Percentiles rank a stretch among this genome's conserved stretches.
These are phyloP conservation scores for Solanum neorickii DNA, from an alignment of 257 asterid species.

Conservation along the genomic window DNA sequence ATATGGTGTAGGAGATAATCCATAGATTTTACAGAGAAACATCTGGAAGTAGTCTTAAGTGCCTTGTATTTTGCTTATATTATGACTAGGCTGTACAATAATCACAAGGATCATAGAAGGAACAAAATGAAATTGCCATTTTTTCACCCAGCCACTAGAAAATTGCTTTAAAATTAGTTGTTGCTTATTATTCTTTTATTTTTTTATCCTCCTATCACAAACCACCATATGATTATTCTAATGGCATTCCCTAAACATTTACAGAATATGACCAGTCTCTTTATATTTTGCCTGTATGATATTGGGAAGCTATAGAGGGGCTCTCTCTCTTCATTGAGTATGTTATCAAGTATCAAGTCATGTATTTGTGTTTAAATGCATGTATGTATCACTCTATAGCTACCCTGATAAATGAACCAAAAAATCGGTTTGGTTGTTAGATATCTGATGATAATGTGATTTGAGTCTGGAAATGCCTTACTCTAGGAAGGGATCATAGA, in stretches of 20 bases:
- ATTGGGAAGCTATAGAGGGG: not conserved
- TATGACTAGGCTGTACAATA: not conserved
- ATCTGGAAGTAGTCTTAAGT: not conserved
- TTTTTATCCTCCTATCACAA: not conserved
- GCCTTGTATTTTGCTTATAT: not conserved
- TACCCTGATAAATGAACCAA: not conserved
- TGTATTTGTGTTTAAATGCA: not conserved
- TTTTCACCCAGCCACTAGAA: not conserved
- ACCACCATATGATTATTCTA: not conserved
- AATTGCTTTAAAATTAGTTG: not conserved
- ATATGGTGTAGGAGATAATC: not conserved
- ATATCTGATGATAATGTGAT: not conserved
- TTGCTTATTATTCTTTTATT: not conserved
- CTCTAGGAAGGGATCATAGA: not conserved
- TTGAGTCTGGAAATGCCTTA: not conserved
- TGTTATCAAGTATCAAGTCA: not conserved
- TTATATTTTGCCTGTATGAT: not conserved
- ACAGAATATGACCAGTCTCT: not conserved
- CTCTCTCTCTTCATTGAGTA: not conserved
- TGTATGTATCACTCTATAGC: not conserved
- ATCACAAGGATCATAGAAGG: not conserved
- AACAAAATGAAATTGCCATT: not conserved
- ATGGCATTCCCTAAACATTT: not conserved
- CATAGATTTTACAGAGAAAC: not conserved
- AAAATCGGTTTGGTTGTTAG: not conserved